A percentile compares a stretch with the other conserved stretches of the same genome.
Conservation (phyloP, 495 filamentous ascomycete species). For the Daldinia vernicosa region DNA sequence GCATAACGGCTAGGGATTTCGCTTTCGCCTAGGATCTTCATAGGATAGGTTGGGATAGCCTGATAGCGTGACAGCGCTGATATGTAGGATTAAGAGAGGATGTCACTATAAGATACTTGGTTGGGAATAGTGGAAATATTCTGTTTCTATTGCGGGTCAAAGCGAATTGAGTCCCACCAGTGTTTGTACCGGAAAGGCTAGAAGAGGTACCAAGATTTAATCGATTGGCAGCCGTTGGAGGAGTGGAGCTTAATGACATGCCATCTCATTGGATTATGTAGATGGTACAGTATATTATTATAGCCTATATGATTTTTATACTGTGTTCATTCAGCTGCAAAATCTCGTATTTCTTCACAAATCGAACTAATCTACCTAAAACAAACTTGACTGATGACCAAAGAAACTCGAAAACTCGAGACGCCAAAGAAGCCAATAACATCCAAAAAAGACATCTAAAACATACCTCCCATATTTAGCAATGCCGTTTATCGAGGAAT, state of each 20-base stretch:
- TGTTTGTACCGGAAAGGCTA: conserved; percentile 23
- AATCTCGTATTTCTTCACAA: conserved; percentile 32
- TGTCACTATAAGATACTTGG: conserved; percentile 2
- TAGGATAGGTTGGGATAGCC: neutral
- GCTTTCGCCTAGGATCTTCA: neutral
- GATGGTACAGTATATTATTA: conserved; percentile 20
- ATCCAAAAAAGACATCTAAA: neutral
- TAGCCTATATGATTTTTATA: neutral
- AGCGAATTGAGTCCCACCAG: conserved; percentile 25
- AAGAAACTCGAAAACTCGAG: neutral
- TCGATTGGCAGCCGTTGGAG: conserved; percentile 14
- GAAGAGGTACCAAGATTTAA: neutral
- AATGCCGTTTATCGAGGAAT: neutral
- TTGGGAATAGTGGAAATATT: conserved; percentile 25
- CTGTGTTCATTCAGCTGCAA: conserved; percentile 4
- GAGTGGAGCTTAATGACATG: neutral
- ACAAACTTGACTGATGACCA: neutral
- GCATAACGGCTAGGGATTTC: conserved; percentile 1
- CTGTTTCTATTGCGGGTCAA: conserved; percentile 11
- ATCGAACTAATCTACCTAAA: neutral
- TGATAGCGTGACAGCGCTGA: neutral
- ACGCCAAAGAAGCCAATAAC: neutral
- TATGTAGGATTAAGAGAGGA: neutral
- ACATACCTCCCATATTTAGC: neutral
- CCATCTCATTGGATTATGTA: conserved; percentile 17